phyloP scores from a whole-genome alignment of 2,329 filamentous ascomycete species.

The Monilinia fructicola region DNA sequence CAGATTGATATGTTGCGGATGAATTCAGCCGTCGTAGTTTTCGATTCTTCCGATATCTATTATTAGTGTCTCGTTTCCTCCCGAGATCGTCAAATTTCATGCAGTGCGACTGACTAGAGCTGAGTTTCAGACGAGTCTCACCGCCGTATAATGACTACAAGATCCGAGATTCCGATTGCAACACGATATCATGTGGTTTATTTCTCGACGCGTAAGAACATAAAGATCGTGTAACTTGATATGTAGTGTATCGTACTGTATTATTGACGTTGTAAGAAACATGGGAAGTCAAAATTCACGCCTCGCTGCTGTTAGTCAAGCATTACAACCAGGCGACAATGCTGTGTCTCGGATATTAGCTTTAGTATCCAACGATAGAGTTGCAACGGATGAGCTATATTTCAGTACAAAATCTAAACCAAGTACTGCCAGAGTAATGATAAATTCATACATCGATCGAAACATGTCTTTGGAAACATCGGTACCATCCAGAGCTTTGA shows the following conservation, averaged over 20 bases:
- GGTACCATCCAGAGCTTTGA: neutral
- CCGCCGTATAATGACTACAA: neutral
- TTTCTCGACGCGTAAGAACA: neutral
- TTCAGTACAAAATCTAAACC: neutral
- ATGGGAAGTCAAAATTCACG: neutral
- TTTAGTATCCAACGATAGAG: conserved; percentile 1
- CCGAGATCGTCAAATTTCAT: conserved; percentile 8
- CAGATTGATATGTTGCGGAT: neutral
- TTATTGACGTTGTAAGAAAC: neutral
- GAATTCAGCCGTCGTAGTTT: conserved; percentile 4
- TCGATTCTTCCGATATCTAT: conserved; percentile 11
- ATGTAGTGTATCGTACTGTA: neutral
- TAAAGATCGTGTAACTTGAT: neutral
- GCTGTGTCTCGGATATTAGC: neutral
- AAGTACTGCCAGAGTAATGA: neutral
- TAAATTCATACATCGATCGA: neutral
- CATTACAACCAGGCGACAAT: neutral
- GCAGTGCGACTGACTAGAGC: conserved; percentile 5
- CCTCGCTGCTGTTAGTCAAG: neutral
- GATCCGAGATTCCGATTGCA: conserved; percentile 4
- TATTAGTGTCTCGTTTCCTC: conserved; percentile 10
- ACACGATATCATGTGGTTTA: neutral
- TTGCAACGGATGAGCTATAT: neutral
- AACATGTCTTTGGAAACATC: neutral
- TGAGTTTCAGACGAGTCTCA: conserved; percentile 15